Evolutionary conservation across 768 basidiomycete species (phyloP).

Genomic region (Amanita rimosa): DNA sequence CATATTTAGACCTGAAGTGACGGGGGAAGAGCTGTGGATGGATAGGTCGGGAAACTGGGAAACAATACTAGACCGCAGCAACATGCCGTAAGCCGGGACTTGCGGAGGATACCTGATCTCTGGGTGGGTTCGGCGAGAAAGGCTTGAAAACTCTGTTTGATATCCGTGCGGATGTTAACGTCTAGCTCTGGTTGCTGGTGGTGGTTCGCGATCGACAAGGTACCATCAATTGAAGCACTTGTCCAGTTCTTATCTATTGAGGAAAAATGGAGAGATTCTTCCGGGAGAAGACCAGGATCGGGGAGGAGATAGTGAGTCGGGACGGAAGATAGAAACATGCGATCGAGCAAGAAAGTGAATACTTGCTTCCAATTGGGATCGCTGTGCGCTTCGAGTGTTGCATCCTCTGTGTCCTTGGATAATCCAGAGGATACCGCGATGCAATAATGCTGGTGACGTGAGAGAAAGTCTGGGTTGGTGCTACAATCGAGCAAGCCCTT

Average conservation of each 20-base stretch:
- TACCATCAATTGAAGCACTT: slow-evolving; percentile 1
- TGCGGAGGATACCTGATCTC: slow-evolving; percentile 1
- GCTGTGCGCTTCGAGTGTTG: not conserved
- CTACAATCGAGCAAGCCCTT: too few species aligned
- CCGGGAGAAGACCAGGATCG: slow-evolving; percentile 2
- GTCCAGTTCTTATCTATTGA: slow-evolving; percentile 3
- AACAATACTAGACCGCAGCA: slow-evolving; percentile 1
- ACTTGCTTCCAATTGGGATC: not conserved
- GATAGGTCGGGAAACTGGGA: not conserved
- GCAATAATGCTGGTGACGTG: too few species aligned
- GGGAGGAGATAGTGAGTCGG: slow-evolving; percentile 3
- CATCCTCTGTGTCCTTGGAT: not conserved
- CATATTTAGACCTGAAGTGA: not conserved
- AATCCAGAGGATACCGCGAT: too few species aligned
- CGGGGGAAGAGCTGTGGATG: not conserved
- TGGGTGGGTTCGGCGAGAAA: not conserved
- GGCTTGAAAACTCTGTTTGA: not conserved
- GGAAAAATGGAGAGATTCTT: slow-evolving; percentile 2
- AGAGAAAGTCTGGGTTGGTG: too few species aligned
- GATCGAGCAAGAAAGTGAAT: not conserved
- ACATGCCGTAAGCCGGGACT: not conserved
- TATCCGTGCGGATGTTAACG: not conserved
- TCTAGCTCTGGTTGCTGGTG: slow-evolving; percentile 1
- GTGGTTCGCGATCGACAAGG: slow-evolving; percentile 1
- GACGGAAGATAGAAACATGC: not conserved